These are phyloP conservation scores for Ophiocordyceps robertsii DNA, from an alignment of 2,329 filamentous ascomycete species.

Conservation along the genomic window DNA sequence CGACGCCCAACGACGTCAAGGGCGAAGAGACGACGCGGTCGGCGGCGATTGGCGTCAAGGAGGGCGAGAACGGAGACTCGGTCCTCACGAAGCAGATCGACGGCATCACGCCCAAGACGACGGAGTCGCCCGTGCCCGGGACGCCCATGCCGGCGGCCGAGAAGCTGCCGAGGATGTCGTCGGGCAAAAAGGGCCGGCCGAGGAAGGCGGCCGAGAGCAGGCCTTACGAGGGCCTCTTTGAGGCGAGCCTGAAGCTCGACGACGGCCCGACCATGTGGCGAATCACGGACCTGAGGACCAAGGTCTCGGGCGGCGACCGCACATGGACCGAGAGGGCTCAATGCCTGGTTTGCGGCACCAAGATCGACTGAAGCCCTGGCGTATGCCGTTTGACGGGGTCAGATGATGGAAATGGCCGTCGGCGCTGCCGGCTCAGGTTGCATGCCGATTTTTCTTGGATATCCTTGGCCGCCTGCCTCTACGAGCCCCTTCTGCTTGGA, in stretches of 20 bases:
- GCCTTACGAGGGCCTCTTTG: constrained; percentile 38
- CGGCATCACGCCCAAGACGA: constrained; percentile 15
- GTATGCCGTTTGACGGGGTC: no score
- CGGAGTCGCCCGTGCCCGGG: constrained; percentile 17
- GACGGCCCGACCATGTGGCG: constrained; percentile 34
- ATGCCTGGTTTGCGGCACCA: constrained; percentile 36
- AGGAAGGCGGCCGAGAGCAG: constrained; percentile 23
- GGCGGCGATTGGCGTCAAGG: constrained; percentile 39
- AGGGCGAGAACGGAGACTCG: constrained; percentile 26
- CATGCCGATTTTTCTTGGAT: no score
- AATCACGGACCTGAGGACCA: constrained; percentile 35
- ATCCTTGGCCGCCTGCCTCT: no score
- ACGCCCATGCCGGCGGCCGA: constrained; percentile 11
- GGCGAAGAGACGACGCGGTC: constrained; percentile 28
- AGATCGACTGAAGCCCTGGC: constrained; percentile 20
- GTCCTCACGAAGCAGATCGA: constrained; percentile 22
- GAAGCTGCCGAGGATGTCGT: constrained; percentile 11
- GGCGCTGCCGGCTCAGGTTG: no score
- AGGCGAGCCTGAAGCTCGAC: constrained; percentile 34
- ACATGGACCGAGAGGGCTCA: constrained; percentile 35
- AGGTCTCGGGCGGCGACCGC: constrained; percentile 33
- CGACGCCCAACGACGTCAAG: constrained; percentile 38
- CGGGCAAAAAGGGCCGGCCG: constrained; percentile 22
- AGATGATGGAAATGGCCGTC: no score
- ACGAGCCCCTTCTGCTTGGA: no score